These are phyloP conservation scores for Begonia peltatifolia DNA, from an alignment of 306 rosid species.

Conservation along the genomic window DNA sequence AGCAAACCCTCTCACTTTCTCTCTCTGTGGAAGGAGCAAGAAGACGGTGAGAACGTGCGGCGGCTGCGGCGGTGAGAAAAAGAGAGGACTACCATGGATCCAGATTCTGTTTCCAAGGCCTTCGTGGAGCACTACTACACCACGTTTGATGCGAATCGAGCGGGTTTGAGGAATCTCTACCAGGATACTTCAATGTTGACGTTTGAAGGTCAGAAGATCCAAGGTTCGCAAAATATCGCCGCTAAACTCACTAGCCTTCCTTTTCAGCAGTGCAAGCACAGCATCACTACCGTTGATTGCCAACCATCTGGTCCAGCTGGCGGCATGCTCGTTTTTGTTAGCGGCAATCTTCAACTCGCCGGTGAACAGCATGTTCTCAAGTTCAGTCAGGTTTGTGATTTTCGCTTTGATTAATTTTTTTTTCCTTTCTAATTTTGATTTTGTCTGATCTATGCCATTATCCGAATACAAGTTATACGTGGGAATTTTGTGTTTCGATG, in stretches of 20 bases:
- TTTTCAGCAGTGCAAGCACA: constrained; percentile 74
- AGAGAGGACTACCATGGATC: constrained; percentile 33
- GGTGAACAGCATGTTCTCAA: constrained; percentile 78
- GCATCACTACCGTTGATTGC: constrained; percentile 65
- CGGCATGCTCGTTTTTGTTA: constrained; percentile 77
- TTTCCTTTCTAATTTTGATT: too few relatives aligned
- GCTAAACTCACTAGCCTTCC: constrained; percentile 67
- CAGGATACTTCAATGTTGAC: constrained; percentile 70
- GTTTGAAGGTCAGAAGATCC: constrained; percentile 82
- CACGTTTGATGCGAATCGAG: constrained; percentile 49
- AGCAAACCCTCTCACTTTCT: too few relatives aligned
- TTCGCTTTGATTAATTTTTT: too few relatives aligned
- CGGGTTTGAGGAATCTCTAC: constrained; percentile 25
- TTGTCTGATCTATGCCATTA: too few relatives aligned
- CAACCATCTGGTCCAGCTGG: constrained; percentile 65
- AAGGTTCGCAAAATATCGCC: constrained; percentile 47
- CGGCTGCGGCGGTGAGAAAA: constrained; percentile 10
- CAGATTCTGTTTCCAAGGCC: constrained; percentile 59
- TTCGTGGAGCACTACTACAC: constrained; percentile 79
- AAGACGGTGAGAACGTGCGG: not conserved
- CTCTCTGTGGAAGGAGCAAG: too few relatives aligned
- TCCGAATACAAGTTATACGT: too few relatives aligned
- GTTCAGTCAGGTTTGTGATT: constrained; percentile 58
- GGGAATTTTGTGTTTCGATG: too few relatives aligned
- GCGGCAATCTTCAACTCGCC: constrained; percentile 72